Evolutionary conservation across 768 basidiomycete genomes (phyloP).

Genomic region (Phylloporus rhodoxanthus): DNA sequence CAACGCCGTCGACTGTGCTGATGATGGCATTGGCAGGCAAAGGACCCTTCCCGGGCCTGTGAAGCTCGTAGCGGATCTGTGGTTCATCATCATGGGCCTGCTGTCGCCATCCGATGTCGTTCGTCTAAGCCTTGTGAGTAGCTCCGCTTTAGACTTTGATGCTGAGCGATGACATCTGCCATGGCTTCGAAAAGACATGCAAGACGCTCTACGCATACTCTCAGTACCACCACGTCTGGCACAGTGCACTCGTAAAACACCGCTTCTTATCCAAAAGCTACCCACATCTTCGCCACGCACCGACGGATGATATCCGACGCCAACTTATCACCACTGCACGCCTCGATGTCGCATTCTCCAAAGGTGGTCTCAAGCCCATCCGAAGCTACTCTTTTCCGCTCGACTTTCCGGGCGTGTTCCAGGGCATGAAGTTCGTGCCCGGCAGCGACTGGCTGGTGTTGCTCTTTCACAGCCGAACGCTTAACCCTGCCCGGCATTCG

Average conservation of each 20-base stretch:
- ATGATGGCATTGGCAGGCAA: neutral
- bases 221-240: constrained; percentile 24
- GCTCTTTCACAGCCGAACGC: constrained; percentile 28
- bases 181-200: constrained; percentile 17
- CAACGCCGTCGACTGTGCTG: neutral
- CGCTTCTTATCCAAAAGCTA: constrained; percentile 23
- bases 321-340: constrained; percentile 21
- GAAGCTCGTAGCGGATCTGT: constrained; percentile 24
- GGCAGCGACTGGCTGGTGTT: constrained; percentile 28
- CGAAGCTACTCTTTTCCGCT: constrained; percentile 25
- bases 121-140: constrained; percentile 24
- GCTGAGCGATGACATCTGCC: neutral
- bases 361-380: constrained; percentile 10
- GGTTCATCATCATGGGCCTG: constrained; percentile 27
- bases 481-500: constrained; percentile 26
- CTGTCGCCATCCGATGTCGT: constrained; percentile 23
- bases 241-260: constrained; percentile 18
- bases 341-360: constrained; percentile 20
- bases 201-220: constrained; percentile 22
- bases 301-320: constrained; percentile 17
- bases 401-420: constrained; percentile 27
- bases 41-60: neutral
- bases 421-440: constrained; percentile 28
- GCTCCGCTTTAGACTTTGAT: too few relatives aligned
- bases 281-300: constrained; percentile 19